Evolutionary conservation across 2,329 filamentous ascomycete genomes (phyloP).

Genomic region (Leptographium wingfieldii): DNA sequence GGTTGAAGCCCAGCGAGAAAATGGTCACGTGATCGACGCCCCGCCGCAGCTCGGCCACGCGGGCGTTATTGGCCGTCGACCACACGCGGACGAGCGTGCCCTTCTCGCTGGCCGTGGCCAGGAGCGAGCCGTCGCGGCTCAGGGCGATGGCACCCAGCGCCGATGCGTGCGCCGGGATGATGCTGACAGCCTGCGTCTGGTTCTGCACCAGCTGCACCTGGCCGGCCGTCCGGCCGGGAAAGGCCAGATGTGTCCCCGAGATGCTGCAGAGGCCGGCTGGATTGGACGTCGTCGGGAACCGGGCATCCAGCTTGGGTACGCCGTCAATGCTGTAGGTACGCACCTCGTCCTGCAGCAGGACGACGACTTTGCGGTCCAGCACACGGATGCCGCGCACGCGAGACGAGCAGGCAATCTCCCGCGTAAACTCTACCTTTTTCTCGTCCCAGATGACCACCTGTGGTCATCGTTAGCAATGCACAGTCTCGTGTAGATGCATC

Average conservation of each 20-base stretch:
- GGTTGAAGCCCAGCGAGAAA: slow-evolving; percentile 80
- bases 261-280: slow-evolving; percentile 68
- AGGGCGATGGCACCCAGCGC: slow-evolving; percentile 67
- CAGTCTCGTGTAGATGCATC: background rate
- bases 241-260: slow-evolving; percentile 57
- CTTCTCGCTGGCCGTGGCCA: slow-evolving; percentile 85
- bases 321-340: slow-evolving; percentile 70
- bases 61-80: slow-evolving; percentile 65
- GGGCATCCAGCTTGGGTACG: slow-evolving; percentile 54
- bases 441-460: slow-evolving; percentile 88
- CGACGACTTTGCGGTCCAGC: slow-evolving; percentile 61
- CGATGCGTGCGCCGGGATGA: slow-evolving; percentile 81
- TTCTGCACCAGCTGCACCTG: slow-evolving; percentile 84
- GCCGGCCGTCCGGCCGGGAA: slow-evolving; percentile 76
- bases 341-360: slow-evolving; percentile 71
- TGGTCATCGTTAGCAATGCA: background rate
- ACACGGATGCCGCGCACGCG: slow-evolving; percentile 70
- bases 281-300: slow-evolving; percentile 82
- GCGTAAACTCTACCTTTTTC: slow-evolving; percentile 54
- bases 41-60: slow-evolving; percentile 71
- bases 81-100: slow-evolving; percentile 85
- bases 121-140: slow-evolving; percentile 63
- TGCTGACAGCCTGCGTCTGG: slow-evolving; percentile 69
- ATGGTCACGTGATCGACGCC: slow-evolving; percentile 82
- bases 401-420: slow-evolving; percentile 72